phyloP scores from a whole-genome alignment of 495 filamentous ascomycete genomes.

The Aspergillus kassunensis region DNA sequence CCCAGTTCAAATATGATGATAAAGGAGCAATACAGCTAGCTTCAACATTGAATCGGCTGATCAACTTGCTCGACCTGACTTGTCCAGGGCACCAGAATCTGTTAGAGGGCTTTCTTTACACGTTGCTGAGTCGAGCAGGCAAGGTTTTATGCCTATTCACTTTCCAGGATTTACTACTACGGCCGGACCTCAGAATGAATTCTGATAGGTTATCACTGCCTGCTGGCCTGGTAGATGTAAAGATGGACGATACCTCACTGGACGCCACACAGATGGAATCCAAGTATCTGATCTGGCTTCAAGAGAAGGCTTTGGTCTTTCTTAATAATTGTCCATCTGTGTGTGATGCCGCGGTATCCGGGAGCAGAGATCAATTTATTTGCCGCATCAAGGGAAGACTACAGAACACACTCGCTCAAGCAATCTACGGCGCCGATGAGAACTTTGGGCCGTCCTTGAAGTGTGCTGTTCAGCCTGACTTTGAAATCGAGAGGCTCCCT shows the following conservation, averaged over 20 bases:
- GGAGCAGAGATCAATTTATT: constrained; percentile 13
- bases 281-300: constrained; percentile 34
- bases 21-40: constrained; percentile 19
- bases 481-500: constrained; percentile 8
- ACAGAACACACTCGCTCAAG: constrained; percentile 39
- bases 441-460: constrained; percentile 20
- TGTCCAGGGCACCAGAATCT: constrained; percentile 25
- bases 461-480: constrained; percentile 21
- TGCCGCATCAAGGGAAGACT: constrained; percentile 26
- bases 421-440: constrained; percentile 34
- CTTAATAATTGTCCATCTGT: constrained; percentile 11
- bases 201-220: constrained; percentile 25
- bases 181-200: constrained; percentile 20
- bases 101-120: constrained; percentile 37
- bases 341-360: neutral
- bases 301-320: constrained; percentile 31
- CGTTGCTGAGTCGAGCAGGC: constrained; percentile 34
- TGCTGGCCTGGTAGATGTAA: constrained; percentile 24
- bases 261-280: constrained; percentile 27
- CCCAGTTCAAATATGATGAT: constrained; percentile 3
- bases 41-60: constrained; percentile 33
- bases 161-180: constrained; percentile 30
- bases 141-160: constrained; percentile 35
- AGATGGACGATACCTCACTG: constrained; percentile 18
- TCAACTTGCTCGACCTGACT: constrained; percentile 22